Evolutionary conservation across 495 filamentous ascomycete species (phyloP).

Genomic region (Cudoniella acicularis): DNA sequence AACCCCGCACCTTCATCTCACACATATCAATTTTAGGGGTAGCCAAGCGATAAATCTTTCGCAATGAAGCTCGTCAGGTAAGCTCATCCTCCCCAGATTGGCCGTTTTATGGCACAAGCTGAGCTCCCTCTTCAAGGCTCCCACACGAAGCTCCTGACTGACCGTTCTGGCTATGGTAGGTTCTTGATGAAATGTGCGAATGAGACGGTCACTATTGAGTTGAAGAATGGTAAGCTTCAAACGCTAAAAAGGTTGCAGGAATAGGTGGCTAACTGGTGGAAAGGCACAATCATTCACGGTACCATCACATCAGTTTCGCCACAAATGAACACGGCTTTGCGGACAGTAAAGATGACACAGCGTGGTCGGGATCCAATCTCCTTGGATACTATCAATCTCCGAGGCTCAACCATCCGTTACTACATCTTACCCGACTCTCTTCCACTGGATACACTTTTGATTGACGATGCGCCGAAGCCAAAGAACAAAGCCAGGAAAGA

Average conservation of each 20-base stretch:
- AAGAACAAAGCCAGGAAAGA: conserved; percentile 99
- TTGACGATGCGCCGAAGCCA: conserved; percentile 94
- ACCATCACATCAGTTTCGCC: conserved; percentile 94
- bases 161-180: conserved; percentile 47
- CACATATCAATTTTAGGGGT: not conserved
- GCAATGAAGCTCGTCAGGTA: conserved; percentile 99
- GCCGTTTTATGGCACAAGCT: conserved; percentile 24
- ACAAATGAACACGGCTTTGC: conserved; percentile 93
- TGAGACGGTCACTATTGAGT: conserved; percentile 94
- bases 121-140: conserved; percentile 25
- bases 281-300: conserved; percentile 91
- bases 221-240: conserved; percentile 79
- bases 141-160: conserved; percentile 31
- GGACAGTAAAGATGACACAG: conserved; percentile 91
- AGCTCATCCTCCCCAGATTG: conserved; percentile 30
- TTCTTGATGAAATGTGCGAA: conserved; percentile 99
- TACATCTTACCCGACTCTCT: conserved; percentile 92
- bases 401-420: conserved; percentile 89
- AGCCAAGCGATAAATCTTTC: not conserved
- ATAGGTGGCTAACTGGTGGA: conserved; percentile 9
- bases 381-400: conserved; percentile 94
- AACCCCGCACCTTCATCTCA: not conserved
- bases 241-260: not conserved
- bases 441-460: conserved; percentile 87
- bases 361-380: conserved; percentile 80